phyloP scores from a whole-genome alignment of 2,329 filamentous ascomycete species.

The Calonectria naviculata region DNA sequence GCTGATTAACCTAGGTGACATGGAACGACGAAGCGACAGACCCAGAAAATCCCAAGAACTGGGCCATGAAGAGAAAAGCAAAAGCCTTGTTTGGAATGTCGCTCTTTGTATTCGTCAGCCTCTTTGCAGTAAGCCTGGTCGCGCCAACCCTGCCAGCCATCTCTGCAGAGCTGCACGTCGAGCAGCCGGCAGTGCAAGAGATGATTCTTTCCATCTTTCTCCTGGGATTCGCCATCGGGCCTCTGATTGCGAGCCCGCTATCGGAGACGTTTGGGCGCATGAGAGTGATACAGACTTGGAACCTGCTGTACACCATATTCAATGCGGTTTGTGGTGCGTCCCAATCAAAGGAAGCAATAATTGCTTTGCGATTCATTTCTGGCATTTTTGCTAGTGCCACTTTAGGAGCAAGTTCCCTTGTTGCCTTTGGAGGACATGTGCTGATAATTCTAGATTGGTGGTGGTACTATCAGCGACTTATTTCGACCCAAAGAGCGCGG shows the following conservation, averaged over 20 bases:
- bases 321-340: not conserved
- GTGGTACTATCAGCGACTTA: not conserved
- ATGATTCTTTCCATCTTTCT: not conserved
- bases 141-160: not conserved
- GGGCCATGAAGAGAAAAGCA: not conserved
- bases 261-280: not conserved
- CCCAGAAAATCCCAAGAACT: not conserved
- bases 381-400: not conserved
- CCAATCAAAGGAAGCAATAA: not conserved
- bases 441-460: not conserved
- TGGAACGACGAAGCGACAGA: not conserved
- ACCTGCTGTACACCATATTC: not conserved
- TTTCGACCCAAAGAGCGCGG: not conserved
- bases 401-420: not conserved
- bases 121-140: not conserved
- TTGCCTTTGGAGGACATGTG: not conserved
- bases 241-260: not conserved
- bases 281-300: not conserved
- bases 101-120: not conserved
- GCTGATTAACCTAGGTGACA: not conserved
- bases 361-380: not conserved
- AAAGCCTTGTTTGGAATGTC: not conserved
- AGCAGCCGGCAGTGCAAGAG: not conserved
- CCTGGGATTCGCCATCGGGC: not conserved
- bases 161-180: not conserved